These are phyloP conservation scores for Rhinocladiella mackenziei DNA, from an alignment of 2,329 filamentous ascomycete genomes.

Conservation along the genomic window DNA sequence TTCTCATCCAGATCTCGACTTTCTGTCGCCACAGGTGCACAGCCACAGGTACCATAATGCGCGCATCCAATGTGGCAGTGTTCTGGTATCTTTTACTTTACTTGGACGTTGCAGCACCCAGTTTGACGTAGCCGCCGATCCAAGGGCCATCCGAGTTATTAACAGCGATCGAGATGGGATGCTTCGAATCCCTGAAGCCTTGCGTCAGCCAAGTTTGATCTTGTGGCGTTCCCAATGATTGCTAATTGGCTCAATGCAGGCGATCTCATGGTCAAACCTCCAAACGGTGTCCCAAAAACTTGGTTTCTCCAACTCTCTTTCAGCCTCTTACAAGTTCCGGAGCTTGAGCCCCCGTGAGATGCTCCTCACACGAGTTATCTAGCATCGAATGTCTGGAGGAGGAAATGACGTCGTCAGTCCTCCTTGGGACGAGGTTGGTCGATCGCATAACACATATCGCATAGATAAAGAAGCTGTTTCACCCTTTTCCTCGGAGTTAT, in stretches of 20 bases:
- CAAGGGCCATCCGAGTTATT: slow-evolving; percentile 5
- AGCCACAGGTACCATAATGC: slow-evolving; percentile 10
- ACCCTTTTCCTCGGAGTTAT: background rate
- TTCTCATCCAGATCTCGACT: background rate
- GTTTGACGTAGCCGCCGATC: slow-evolving; percentile 3
- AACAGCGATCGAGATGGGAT: slow-evolving; percentile 14
- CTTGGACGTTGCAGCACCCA: slow-evolving; percentile 15
- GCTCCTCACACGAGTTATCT: too few relatives aligned
- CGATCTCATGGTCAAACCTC: slow-evolving; percentile 1
- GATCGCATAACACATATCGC: background rate
- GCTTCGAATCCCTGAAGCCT: background rate
- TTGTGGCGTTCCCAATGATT: slow-evolving; percentile 9
- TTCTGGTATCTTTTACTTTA: too few relatives aligned
- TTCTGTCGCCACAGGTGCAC: slow-evolving; percentile 2
- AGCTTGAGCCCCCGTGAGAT: background rate
- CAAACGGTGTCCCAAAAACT: background rate
- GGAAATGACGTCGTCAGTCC: slow-evolving; percentile 7
- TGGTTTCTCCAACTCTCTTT: background rate
- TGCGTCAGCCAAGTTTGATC: slow-evolving; percentile 21
- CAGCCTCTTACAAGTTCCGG: background rate
- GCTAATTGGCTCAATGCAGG: slow-evolving; percentile 4
- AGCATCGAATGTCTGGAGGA: too few relatives aligned
- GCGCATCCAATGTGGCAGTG: too few relatives aligned
- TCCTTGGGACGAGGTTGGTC: background rate
- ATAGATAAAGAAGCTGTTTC: slow-evolving; percentile 1